These are phyloP conservation scores for Pseudohyphozyma bogoriensis DNA, from an alignment of 768 basidiomycete species.

Conservation along the genomic window DNA sequence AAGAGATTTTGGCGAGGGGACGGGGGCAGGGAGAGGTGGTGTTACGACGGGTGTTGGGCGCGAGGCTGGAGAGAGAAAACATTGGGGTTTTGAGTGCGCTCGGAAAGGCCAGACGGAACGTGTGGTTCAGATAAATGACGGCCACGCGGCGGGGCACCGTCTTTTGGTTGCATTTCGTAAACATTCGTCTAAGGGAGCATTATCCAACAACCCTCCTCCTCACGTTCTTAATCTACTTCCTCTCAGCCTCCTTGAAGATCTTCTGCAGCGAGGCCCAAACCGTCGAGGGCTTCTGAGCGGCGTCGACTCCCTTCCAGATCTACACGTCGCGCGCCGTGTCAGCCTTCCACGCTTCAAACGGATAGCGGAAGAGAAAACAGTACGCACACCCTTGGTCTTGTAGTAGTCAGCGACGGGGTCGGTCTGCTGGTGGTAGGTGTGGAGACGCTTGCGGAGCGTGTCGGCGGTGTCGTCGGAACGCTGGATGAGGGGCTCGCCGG, in stretches of 20 bases:
- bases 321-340: not conserved
- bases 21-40: too few relatives aligned
- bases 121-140: too few relatives aligned
- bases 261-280: conserved; percentile 54
- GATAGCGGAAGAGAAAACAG: not conserved
- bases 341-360: not conserved
- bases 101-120: too few relatives aligned
- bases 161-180: too few relatives aligned
- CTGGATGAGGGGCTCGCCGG: conserved; percentile 92
- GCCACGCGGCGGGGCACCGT: too few relatives aligned
- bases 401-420: conserved; percentile 95
- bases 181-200: too few relatives aligned
- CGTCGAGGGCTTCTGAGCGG: conserved; percentile 79
- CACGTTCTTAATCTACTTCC: not conserved
- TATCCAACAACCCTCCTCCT: too few relatives aligned
- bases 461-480: conserved; percentile 97
- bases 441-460: conserved; percentile 77
- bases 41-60: too few relatives aligned
- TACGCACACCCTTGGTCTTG: conserved; percentile 57
- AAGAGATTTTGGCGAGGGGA: too few relatives aligned
- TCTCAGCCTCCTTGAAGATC: conserved; percentile 25
- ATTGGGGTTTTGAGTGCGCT: too few relatives aligned
- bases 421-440: conserved; percentile 85
- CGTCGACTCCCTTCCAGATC: conserved; percentile 76
- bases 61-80: too few relatives aligned